Percentiles rank a stretch among this genome's conserved stretches.
Conservation (phyloP, 176 grass and related monocot genomes). For the maize (Zea mays) region DNA sequence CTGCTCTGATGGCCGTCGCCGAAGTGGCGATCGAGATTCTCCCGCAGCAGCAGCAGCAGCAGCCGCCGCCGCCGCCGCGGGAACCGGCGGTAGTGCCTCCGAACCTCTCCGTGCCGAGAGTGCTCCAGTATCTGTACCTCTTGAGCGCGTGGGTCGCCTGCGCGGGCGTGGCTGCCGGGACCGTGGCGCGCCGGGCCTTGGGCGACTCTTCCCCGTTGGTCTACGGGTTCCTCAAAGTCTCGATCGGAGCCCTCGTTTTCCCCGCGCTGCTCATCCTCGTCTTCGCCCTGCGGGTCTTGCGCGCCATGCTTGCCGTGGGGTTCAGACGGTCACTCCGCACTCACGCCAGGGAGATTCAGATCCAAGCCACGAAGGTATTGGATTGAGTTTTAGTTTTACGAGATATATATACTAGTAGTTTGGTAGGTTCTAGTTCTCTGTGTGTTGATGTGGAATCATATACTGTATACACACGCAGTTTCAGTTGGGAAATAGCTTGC, state of each 20-base stretch:
- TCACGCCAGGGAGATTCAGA: neutral
- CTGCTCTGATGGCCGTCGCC: neutral
- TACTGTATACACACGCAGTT: neutral
- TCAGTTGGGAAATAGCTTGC: neutral
- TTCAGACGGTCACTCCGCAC: neutral
- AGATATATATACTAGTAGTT: neutral
- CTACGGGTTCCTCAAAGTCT: neutral
- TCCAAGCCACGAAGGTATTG: neutral
- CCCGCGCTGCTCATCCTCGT: neutral
- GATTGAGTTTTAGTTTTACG: neutral
- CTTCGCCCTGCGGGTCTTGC: neutral
- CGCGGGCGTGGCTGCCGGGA: neutral
- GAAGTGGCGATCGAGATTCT: conserved; percentile 5
- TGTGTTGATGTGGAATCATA: neutral
- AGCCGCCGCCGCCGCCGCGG: neutral
- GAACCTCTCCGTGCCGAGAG: neutral
- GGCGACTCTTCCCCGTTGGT: neutral
- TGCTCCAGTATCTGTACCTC: neutral
- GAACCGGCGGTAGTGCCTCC: neutral
- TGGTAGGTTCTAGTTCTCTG: neutral
- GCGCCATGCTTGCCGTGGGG: neutral
- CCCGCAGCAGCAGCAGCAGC: neutral
- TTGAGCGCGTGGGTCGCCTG: neutral
- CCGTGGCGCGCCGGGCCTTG: neutral
- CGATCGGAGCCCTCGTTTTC: neutral